Base-by-base conservation (phyloP, 139 green algal species). In the Chlorella sp. region DNA sequence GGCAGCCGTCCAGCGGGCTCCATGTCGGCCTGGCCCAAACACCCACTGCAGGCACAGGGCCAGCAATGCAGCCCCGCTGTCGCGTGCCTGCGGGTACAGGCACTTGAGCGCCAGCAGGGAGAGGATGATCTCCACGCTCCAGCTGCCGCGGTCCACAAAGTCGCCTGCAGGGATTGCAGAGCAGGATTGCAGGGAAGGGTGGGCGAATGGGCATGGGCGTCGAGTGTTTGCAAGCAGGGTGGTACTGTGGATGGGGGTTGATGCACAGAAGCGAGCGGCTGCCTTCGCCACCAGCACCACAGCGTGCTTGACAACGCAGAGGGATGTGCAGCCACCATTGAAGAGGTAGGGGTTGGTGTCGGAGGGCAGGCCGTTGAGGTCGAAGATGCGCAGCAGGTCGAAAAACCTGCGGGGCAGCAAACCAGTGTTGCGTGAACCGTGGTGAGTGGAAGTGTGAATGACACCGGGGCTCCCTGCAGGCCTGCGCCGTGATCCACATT, bases 331-430 rank as follows among this genome's bases (percentile, higher is more conserved):
- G 51, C 54, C 54, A 76, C 97, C 97, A 73, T 99, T 99, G 92
- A 99, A 99, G 7, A 99, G 87, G 93, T 99, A 99, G 16, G 96
- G 97, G 89, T 99, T 99, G 32, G 92, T 87, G 22, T 90, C 36
- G 9, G 87, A 93, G 24, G 97, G 97, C 51, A 91, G 46, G 3
- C 97, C 97, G 84, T 99, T 98, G 43, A 99, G 84, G 43, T 98
- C 89, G 78, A 96, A 99, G 73, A 99, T 99, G 90, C 97, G 96
- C 36, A 98, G 87, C 79, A 99, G 88, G 89, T 99, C 97, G 82
- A 93, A 99, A 84, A 93, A 99, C 90, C 99, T 96, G 64, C 24
- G 40, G 64, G 34, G 64, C 11, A 70, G 64, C 24, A 20, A 34
- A 6, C 46, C 7, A 54, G 46, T 54, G 46, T n/a, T n/a, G n/a